A percentile compares a stretch with the other conserved stretches of the same genome.
Evolutionary conservation across 331 rosid genomes (phyloP).

Genomic region (Arachis monticola): DNA sequence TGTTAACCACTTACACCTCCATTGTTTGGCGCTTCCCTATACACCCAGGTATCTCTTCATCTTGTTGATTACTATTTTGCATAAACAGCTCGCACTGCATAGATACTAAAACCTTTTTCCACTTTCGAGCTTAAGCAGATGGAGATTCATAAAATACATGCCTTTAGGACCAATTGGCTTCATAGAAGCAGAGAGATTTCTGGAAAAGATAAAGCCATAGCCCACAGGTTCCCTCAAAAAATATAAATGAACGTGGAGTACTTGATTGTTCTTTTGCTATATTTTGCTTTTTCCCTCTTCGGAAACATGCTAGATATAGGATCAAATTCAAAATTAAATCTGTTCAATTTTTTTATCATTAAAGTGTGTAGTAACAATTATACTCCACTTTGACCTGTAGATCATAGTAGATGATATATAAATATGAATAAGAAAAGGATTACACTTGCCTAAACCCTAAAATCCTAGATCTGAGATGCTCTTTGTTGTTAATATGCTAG

Average conservation of each 20-base stretch:
- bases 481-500: conserved; percentile 5
- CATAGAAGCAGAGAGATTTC: conserved; percentile 80
- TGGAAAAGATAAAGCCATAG: conserved; percentile 76
- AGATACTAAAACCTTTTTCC: conserved; percentile 25
- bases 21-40: conserved; percentile 82
- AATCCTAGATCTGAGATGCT: conserved; percentile 4
- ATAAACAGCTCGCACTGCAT: conserved; percentile 14
- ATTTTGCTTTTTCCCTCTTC: not conserved
- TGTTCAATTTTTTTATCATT: not conserved
- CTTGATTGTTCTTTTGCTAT: not conserved
- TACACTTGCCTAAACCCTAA: not conserved
- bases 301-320: conserved; percentile 26
- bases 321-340: conserved; percentile 23
- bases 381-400: not conserved
- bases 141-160: conserved; percentile 70
- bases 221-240: conserved; percentile 41
- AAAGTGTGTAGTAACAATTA: conserved; percentile 17
- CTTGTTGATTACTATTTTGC: conserved; percentile 27
- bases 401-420: conserved; percentile 14
- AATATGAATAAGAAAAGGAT: not conserved
- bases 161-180: conserved; percentile 86
- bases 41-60: conserved; percentile 60
- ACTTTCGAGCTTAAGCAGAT: conserved; percentile 54
- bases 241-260: conserved; percentile 30
- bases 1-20: conserved; percentile 86